Percentiles rank a stretch among this genome's conserved stretches.
Conservation (phyloP, 2,329 filamentous ascomycete genomes). For the Penicillium expansum region DNA sequence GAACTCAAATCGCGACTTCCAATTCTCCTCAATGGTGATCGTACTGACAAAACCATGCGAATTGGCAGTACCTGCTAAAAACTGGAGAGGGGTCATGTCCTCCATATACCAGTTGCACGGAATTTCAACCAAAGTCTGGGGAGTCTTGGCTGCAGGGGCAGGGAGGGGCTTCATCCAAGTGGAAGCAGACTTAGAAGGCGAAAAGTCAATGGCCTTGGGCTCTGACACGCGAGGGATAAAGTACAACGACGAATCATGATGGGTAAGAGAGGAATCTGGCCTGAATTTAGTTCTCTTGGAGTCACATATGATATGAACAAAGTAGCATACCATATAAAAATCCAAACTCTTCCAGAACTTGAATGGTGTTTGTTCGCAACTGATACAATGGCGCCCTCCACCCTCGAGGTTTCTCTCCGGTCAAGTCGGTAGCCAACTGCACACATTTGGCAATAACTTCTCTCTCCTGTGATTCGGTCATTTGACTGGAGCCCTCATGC, state of each 20-base stretch:
- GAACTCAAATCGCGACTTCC: slow-evolving; percentile 60
- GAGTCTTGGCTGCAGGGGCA: slow-evolving; percentile 17
- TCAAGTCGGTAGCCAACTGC: slow-evolving; percentile 67
- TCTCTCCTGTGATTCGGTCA: slow-evolving; percentile 70
- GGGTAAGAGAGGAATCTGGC: slow-evolving; percentile 42
- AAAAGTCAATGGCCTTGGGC: slow-evolving; percentile 44
- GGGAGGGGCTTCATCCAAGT: slow-evolving; percentile 47
- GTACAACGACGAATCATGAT: slow-evolving; percentile 44
- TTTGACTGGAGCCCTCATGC: slow-evolving; percentile 68
- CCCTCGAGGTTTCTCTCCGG: slow-evolving; percentile 62
- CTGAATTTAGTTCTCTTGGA: neutral
- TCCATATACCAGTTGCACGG: slow-evolving; percentile 49
- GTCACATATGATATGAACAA: neutral
- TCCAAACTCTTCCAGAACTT: slow-evolving; percentile 42
- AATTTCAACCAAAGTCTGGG: slow-evolving; percentile 40
- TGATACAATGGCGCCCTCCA: slow-evolving; percentile 42
- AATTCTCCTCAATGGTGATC: slow-evolving; percentile 58
- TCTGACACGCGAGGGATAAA: slow-evolving; percentile 39
- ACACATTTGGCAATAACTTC: slow-evolving; percentile 74
- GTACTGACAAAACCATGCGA: slow-evolving; percentile 59
- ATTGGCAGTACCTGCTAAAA: slow-evolving; percentile 47
- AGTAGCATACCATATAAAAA: slow-evolving; percentile 41
- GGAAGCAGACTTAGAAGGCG: slow-evolving; percentile 36
- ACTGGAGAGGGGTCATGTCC: slow-evolving; percentile 48
- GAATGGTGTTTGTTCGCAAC: slow-evolving; percentile 40